phyloP scores from a whole-genome alignment of 495 filamentous ascomycete genomes.

The Penicillium goetzii region DNA sequence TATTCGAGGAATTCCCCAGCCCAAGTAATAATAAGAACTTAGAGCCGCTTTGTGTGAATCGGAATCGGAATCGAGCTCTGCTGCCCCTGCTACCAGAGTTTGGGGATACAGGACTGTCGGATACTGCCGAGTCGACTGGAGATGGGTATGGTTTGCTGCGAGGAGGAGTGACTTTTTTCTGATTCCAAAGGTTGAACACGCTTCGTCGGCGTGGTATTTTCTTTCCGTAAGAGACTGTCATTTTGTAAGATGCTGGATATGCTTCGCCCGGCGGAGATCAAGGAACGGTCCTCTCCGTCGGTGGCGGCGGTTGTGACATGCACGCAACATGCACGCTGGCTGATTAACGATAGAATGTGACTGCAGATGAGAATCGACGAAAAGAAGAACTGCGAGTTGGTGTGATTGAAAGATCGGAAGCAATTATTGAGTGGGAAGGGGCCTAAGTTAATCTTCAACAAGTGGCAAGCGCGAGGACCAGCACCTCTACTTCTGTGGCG shows the following conservation, averaged over 20 bases:
- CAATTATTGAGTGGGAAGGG: not conserved
- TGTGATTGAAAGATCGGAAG: not conserved
- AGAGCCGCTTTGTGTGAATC: slow-evolving; percentile 32
- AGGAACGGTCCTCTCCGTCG: slow-evolving; percentile 15
- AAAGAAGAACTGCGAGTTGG: not conserved
- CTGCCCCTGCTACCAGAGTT: slow-evolving; percentile 4
- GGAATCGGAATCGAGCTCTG: slow-evolving; percentile 22
- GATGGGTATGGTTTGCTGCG: slow-evolving; percentile 20
- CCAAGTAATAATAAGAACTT: slow-evolving; percentile 32
- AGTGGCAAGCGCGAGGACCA: not conserved
- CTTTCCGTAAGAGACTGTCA: slow-evolving; percentile 25
- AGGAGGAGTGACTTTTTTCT: slow-evolving; percentile 21
- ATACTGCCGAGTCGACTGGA: slow-evolving; percentile 29
- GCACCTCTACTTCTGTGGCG: too few relatives aligned
- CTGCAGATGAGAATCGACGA: not conserved
- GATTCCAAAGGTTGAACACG: slow-evolving; percentile 30
- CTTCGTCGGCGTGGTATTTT: slow-evolving; percentile 26
- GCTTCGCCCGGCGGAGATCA: slow-evolving; percentile 4
- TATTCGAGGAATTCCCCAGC: slow-evolving; percentile 25
- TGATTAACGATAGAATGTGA: slow-evolving; percentile 17
- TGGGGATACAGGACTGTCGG: slow-evolving; percentile 32
- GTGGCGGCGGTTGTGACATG: not conserved
- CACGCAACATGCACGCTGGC: not conserved
- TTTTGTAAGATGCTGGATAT: slow-evolving; percentile 14
- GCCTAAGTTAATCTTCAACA: not conserved